Base-by-base conservation (phyloP, 2,329 filamentous ascomycete genomes). In the Scedosporium aurantiacum region DNA sequence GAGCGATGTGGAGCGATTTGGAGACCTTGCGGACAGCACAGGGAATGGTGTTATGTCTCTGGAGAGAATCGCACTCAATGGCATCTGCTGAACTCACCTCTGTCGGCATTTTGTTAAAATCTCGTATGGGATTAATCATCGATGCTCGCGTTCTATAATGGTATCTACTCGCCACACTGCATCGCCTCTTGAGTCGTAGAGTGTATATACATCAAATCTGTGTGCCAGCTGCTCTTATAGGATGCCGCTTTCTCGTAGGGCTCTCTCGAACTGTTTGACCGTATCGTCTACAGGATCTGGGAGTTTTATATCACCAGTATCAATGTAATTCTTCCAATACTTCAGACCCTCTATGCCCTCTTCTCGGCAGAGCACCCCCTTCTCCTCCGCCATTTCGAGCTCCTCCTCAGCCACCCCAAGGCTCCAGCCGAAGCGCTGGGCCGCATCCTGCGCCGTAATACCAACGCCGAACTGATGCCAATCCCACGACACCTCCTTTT, bases 381-480 rank as follows among this genome's bases (percentile, higher is more conserved):
- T 85, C 71, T 97, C 93, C 73, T 99, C 94, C 0, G 92, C 92
- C 93, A 99, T 97, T 71, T 97, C 90, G 12, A 99, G 79, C 75
- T 99, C 94, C 72, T 97, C 94, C 63, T 88, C 89, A 1, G 94
- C 94, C 23, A 99, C 93, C 7, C 94, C 94, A 6, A 99, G 88
- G 71, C 94, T 97, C 94, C 94, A 99, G 5, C 92, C 90, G 73
- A 99, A 99, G 58, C 85, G 80, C 72, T 95, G 90, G 0, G 94
- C 94, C 0, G 86, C 84, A 69, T 97, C 92, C 70, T 94, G 90
- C 1, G 91, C 91, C 14, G 91, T 97, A 28, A 97, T 86, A 8
- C 94, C 91, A 61, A 87, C 82, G 0, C 94, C 92, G 71, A 91
- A 97, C 47, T 78, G 68, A 56, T 79, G 79, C 88, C 87, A 90